Base-by-base conservation (phyloP, 2,329 filamentous ascomycete genomes). In the Fusarium buharicum region DNA sequence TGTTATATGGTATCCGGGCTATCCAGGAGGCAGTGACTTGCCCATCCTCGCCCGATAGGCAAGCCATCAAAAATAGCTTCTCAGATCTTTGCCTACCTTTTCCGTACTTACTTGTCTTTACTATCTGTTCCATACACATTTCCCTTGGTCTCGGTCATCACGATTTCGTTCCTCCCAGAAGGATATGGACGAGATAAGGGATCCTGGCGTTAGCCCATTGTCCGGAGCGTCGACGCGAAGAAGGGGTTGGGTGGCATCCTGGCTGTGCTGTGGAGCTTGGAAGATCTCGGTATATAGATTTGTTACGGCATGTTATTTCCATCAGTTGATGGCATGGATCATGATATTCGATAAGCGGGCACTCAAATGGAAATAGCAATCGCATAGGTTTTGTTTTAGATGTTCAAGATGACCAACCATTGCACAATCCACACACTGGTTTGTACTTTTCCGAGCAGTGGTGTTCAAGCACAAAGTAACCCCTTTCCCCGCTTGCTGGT, bases 231-330 rank as follows among this genome's bases (percentile, higher is more conserved):
- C 62, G 52, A 59, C 51, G 62, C 39, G 67, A 53, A 64, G 44
- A 50, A 59, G 50, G 58, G 46, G 51, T 49, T 44, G 45, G 27
- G 31, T 44, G 48, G 48, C 34, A 38, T 44, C 28, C 51, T 58
- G 34, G 37, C 39, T 60, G 61, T 57, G 45, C 43, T 55, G 51
- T 41, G 50, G 37, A 63, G 56, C 51, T 38, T 55, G 52, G 59
- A 50, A 51, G 45, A 50, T 48, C 30, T 56, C 50, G 55, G 49
- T 54, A 56, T 48, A 70, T 70, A 70, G 67, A 70, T 56, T 60
- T 67, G 64, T 64, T 54, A 67, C 50, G 62, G 49, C 44, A 65
- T 68, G 62, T 61, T 66, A 47, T 50, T 63, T 54, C 53, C 40
- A 51, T 45, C 46, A 48, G 54, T 59, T 46, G 45, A 44, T 37